phyloP scores from a whole-genome alignment of 2,329 filamentous ascomycete species.

The Penicillium sp. region DNA sequence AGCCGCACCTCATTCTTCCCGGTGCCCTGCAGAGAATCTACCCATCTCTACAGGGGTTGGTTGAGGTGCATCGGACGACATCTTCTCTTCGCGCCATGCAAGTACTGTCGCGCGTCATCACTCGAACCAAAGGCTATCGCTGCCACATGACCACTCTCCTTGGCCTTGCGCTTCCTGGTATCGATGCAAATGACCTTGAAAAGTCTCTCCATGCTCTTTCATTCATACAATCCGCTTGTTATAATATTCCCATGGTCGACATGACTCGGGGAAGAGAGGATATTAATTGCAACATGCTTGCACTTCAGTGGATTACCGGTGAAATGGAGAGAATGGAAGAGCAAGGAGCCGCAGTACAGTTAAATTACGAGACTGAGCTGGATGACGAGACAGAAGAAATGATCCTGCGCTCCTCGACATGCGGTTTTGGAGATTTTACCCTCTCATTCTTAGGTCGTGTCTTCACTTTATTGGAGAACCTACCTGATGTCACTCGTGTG shows the following conservation, averaged over 20 bases:
- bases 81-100: slow-evolving; percentile 90
- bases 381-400: slow-evolving; percentile 81
- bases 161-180: slow-evolving; percentile 88
- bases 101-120: slow-evolving; percentile 87
- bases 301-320: slow-evolving; percentile 88
- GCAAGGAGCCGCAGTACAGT: slow-evolving; percentile 77
- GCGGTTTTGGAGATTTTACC: slow-evolving; percentile 89
- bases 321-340: slow-evolving; percentile 93
- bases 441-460: slow-evolving; percentile 88
- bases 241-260: slow-evolving; percentile 90
- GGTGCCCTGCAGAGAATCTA: slow-evolving; percentile 95
- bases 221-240: slow-evolving; percentile 93
- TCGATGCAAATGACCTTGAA: slow-evolving; percentile 95
- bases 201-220: slow-evolving; percentile 94
- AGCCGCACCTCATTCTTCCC: slow-evolving; percentile 86
- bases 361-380: slow-evolving; percentile 80
- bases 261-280: slow-evolving; percentile 67
- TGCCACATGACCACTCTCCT: slow-evolving; percentile 93
- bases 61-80: slow-evolving; percentile 94
- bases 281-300: slow-evolving; percentile 70
- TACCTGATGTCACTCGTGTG: slow-evolving; percentile 84
- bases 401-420: slow-evolving; percentile 89
- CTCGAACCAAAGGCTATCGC: slow-evolving; percentile 89
- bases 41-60: slow-evolving; percentile 90
- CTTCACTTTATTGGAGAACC: slow-evolving; percentile 90